A percentile compares a stretch with the other conserved stretches of the same genome.
These are phyloP conservation scores for Ascochyta clinopodiicola DNA, from an alignment of 2,329 filamentous ascomycete genomes.

Conservation along the genomic window DNA sequence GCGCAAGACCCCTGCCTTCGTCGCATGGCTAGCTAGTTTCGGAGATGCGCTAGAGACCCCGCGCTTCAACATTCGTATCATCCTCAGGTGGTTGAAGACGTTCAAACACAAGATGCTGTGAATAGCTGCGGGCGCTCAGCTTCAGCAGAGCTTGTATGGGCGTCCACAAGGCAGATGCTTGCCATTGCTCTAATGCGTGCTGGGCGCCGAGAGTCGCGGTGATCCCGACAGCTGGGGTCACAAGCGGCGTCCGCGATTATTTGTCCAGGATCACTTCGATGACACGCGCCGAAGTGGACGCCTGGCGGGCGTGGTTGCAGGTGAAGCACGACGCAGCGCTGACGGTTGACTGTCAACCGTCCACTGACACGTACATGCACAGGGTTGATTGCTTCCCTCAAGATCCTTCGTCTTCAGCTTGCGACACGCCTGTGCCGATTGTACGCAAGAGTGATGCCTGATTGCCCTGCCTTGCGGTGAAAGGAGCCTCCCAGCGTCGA, in stretches of 20 bases:
- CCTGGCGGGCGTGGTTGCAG: slow-evolving; percentile 28
- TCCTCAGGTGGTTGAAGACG: neutral
- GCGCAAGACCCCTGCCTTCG: neutral
- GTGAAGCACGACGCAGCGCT: slow-evolving; percentile 16
- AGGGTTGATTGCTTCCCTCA: neutral
- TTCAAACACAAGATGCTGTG: slow-evolving; percentile 15
- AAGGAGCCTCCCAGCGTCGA: slow-evolving; percentile 1
- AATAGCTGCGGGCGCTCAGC: neutral
- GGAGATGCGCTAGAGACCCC: slow-evolving; percentile 6
- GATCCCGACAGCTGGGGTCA: slow-evolving; percentile 13
- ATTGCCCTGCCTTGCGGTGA: slow-evolving; percentile 9
- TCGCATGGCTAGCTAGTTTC: slow-evolving; percentile 18
- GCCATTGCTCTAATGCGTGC: slow-evolving; percentile 18
- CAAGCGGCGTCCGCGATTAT: slow-evolving; percentile 31
- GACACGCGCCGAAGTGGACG: slow-evolving; percentile 30
- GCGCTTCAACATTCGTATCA: slow-evolving; percentile 1
- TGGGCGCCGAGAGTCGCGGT: slow-evolving; percentile 16
- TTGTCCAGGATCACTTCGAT: slow-evolving; percentile 34
- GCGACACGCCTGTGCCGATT: neutral
- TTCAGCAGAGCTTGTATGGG: neutral
- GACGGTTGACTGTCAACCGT: neutral
- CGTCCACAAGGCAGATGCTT: slow-evolving; percentile 2
- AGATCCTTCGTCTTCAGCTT: neutral
- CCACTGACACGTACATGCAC: slow-evolving; percentile 16
- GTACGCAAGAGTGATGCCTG: slow-evolving; percentile 16